Evolutionary conservation across 768 basidiomycete genomes (phyloP).

Genomic region (Hypsizygus marmoreus): DNA sequence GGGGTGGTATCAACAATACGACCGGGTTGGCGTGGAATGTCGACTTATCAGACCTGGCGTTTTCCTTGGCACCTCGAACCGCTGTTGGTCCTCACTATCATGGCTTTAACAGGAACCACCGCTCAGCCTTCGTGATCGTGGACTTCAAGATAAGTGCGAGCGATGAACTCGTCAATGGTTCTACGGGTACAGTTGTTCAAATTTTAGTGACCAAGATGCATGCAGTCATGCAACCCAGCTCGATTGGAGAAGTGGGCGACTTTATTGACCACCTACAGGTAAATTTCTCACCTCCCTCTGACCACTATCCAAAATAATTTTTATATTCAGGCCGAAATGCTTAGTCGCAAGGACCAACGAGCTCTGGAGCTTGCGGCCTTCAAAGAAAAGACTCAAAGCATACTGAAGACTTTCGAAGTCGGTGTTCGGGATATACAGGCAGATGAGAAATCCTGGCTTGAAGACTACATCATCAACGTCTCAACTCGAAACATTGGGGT

Average conservation of each 20-base stretch:
- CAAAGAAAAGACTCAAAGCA: constrained; percentile 73
- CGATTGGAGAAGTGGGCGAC: constrained; percentile 88
- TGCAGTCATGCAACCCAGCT: constrained; percentile 93
- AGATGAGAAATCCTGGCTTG: constrained; percentile 53
- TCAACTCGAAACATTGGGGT: constrained; percentile 75
- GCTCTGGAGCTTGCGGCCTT: constrained; percentile 79
- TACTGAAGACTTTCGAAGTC: constrained; percentile 77
- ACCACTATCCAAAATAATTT: constrained; percentile 1
- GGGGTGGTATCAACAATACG: constrained; percentile 57
- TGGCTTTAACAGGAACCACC: constrained; percentile 58
- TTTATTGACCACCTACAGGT: constrained; percentile 86
- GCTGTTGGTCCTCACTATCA: constrained; percentile 32
- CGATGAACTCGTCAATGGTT: constrained; percentile 23
- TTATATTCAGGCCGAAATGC: constrained; percentile 64
- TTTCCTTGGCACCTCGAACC: constrained; percentile 78
- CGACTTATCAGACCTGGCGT: constrained; percentile 69
- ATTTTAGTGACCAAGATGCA: constrained; percentile 75
- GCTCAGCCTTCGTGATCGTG: constrained; percentile 82
- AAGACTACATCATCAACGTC: constrained; percentile 54
- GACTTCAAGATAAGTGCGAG: constrained; percentile 58
- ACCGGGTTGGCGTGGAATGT: constrained; percentile 63
- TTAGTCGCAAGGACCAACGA: constrained; percentile 72
- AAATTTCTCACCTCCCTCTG: constrained; percentile 13
- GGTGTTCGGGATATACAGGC: constrained; percentile 44
- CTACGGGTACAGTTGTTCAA: constrained; percentile 40